Conservation (phyloP, 257 asterid species). For the Nyctanthes arbortristis region DNA sequence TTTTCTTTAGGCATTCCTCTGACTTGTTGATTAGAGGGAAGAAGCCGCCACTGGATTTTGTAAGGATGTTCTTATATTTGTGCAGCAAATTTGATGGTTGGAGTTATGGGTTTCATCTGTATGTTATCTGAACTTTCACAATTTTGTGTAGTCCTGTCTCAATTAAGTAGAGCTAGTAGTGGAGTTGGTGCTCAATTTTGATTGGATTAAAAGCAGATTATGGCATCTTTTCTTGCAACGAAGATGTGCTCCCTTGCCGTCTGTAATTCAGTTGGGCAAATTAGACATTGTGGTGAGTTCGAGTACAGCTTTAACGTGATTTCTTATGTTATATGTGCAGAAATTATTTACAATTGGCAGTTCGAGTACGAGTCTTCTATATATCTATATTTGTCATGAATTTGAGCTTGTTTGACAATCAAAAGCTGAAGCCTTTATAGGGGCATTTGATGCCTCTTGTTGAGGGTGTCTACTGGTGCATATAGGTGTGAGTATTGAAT, state of each 20-base stretch:
- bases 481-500: not conserved
- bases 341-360: not conserved
- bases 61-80: no score
- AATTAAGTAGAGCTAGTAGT: slow-evolving; percentile 21
- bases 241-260: slow-evolving; percentile 30
- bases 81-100: no score
- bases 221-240: slow-evolving; percentile 33
- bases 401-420: not conserved
- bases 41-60: no score
- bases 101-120: not conserved
- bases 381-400: not conserved
- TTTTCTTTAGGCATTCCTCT: no score
- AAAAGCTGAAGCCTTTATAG: not conserved
- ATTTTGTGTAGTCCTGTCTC: not conserved
- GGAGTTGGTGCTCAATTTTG: slow-evolving; percentile 18
- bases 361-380: no score
- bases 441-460: not conserved
- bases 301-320: not conserved
- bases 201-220: slow-evolving; percentile 17
- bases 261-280: slow-evolving; percentile 23
- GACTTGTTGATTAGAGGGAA: no score
- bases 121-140: not conserved
- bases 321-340: not conserved
- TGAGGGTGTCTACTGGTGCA: not conserved
- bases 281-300: slow-evolving; percentile 26